Conservation (phyloP, 768 basidiomycete species). For the Lentinula detonsa region DNA sequence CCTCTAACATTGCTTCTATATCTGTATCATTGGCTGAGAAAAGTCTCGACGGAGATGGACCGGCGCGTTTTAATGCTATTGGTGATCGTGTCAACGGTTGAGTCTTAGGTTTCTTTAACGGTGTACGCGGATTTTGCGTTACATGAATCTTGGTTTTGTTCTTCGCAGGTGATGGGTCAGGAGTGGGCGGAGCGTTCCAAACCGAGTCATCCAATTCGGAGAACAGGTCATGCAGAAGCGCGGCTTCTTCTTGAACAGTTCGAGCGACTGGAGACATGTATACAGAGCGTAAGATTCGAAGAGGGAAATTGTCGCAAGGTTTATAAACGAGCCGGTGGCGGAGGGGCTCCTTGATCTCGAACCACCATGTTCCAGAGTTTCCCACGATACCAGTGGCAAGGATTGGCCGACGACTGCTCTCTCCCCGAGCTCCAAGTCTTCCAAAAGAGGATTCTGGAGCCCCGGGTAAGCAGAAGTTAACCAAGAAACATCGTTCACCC, state of each 20-base stretch:
- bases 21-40: constrained; percentile 32
- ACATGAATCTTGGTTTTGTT: constrained; percentile 10
- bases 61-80: constrained; percentile 6
- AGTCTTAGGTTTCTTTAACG: constrained; percentile 5
- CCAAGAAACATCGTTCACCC: too few relatives aligned
- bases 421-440: too few relatives aligned
- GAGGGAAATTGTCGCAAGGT: neutral
- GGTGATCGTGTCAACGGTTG: constrained; percentile 4
- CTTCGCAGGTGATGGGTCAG: constrained; percentile 26
- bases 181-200: constrained; percentile 33
- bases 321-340: neutral
- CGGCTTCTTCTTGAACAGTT: constrained; percentile 44
- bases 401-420: too few relatives aligned
- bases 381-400: too few relatives aligned
- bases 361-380: too few relatives aligned
- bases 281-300: neutral
- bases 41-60: constrained; percentile 16
- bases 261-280: constrained; percentile 28
- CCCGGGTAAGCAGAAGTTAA: too few relatives aligned
- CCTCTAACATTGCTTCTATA: constrained; percentile 47
- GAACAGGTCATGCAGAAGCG: constrained; percentile 51
- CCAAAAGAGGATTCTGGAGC: too few relatives aligned
- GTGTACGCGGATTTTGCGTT: constrained; percentile 14
- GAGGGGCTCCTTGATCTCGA: too few relatives aligned
- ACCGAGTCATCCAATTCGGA: constrained; percentile 48